Base-by-base conservation (phyloP, 2,329 filamentous ascomycete species). In the Aquanectria penicillioides region DNA sequence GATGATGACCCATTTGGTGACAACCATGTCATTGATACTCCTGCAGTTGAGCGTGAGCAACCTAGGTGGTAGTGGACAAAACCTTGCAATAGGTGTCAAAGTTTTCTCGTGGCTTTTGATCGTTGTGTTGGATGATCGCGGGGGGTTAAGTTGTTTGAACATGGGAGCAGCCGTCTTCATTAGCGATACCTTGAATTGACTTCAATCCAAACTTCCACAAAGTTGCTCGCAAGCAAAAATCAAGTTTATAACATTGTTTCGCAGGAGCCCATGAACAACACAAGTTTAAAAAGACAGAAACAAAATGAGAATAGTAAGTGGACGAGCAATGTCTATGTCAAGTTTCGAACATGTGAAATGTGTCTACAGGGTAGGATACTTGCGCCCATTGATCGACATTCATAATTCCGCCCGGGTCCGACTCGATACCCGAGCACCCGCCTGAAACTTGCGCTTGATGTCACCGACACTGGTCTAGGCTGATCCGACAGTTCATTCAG, bases 1-100 rank as follows among this genome's bases (percentile, higher is more conserved):
- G 90, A 93, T n/a, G 85, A 95, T 63, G 87, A 97, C 71, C 93
- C 93, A 0, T 97, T 97, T 74, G 92, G 91, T 4, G 93, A 97
- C 73, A 86, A 85, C 36, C 94, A 97, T 72, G 91, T 88, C 5
- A 83, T 92, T 40, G 71, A 75, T 11, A 75, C 74, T 28, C 74
- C 74, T 6, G 60, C 63, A 6, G 38, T 63, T 17, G 75, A 76
- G 58, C 63, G 61, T 47, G 68, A 56, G 3, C 69, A 74, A 58
- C 73, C 74, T 5, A 62, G 60, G 34, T 77, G 75, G 75, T 73
- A 29, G 26, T 20, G n/a, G n/a, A 29, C 26, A n/a, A 12, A 20
- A 41, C 23, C 5, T 17, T 2, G 10, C n/a, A 17, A 28, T 22
- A 28, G 22, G 12, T 2, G 23, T 10, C 29, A 28, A 25, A 43